phyloP scores from a whole-genome alignment of 1,284 basidiomycete species.

The Trametes sp. region DNA sequence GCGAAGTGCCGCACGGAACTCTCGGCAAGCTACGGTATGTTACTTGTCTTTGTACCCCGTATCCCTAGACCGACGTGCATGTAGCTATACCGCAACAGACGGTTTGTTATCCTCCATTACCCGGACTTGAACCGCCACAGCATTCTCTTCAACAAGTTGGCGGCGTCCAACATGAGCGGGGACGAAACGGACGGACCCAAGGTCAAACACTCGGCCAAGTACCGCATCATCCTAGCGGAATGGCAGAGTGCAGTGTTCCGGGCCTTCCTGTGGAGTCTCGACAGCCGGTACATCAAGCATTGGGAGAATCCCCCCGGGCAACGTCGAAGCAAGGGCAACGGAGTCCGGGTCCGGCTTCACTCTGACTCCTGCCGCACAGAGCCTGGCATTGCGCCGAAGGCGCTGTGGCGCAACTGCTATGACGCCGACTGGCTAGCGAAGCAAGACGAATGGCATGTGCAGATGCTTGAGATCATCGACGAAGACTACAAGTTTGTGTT shows the following conservation, averaged over 20 bases:
- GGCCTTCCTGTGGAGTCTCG: background rate
- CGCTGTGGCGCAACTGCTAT: constrained; percentile 2
- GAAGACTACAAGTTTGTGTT: background rate
- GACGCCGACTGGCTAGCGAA: background rate
- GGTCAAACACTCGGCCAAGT: background rate
- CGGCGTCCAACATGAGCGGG: background rate
- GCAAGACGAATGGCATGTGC: background rate
- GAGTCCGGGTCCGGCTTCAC: background rate
- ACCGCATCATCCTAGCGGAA: background rate
- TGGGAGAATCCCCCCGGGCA: background rate
- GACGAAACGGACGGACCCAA: background rate
- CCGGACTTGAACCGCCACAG: background rate
- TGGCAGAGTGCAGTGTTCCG: background rate
- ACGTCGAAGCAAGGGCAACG: background rate
- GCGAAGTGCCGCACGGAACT: too few species aligned
- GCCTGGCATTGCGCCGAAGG: background rate
- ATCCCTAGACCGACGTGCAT: too few species aligned
- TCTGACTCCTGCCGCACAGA: background rate
- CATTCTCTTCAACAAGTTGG: background rate
- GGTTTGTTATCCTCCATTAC: too few species aligned
- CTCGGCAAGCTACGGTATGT: too few species aligned
- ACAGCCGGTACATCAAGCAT: background rate
- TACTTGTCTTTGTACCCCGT: too few species aligned
- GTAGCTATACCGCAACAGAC: too few species aligned
- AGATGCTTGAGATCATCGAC: background rate